Evolutionary conservation across 139 green algal genomes (phyloP).

Genomic region (Chlorella sp.): DNA sequence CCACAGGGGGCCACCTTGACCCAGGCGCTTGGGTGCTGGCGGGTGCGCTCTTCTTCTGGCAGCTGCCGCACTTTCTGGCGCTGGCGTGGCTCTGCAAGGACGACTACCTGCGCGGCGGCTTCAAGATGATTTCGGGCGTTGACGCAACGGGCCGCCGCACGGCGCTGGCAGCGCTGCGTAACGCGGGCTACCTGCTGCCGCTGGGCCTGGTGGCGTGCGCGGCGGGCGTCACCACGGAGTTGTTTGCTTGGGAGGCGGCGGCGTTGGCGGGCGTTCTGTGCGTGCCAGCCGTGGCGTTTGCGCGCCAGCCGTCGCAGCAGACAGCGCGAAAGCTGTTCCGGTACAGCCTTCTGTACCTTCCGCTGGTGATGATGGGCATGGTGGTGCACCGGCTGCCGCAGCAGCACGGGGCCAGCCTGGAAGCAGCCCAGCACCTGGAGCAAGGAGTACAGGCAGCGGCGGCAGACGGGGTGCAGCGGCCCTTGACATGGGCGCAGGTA

Average conservation of each 20-base stretch:
- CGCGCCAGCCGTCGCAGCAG: slow-evolving; percentile 23
- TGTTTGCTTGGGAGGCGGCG: slow-evolving; percentile 64
- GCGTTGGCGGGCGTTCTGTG: slow-evolving; percentile 57
- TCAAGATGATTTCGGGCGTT: slow-evolving; percentile 81
- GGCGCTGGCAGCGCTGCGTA: slow-evolving; percentile 77
- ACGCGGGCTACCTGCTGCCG: slow-evolving; percentile 83
- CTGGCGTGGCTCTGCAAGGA: slow-evolving; percentile 90
- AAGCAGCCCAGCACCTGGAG: too few species aligned
- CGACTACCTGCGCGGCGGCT: slow-evolving; percentile 82
- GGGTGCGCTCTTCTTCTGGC: slow-evolving; percentile 91
- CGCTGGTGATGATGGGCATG: slow-evolving; percentile 78
- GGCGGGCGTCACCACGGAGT: slow-evolving; percentile 51
- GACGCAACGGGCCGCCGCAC: slow-evolving; percentile 79
- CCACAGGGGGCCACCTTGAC: slow-evolving; percentile 44
- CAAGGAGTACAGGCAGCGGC: background rate
- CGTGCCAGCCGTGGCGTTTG: slow-evolving; percentile 69
- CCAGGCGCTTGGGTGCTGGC: slow-evolving; percentile 66
- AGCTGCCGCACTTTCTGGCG: slow-evolving; percentile 98
- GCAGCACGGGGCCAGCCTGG: background rate
- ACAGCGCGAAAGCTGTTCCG: slow-evolving; percentile 81
- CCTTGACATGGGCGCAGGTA: too few species aligned
- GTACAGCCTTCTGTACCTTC: slow-evolving; percentile 85
- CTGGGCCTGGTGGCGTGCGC: slow-evolving; percentile 44
- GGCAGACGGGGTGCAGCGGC: background rate
- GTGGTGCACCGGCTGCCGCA: slow-evolving; percentile 66